Conservation (phyloP, 495 filamentous ascomycete species). For the Penicillium macrosclerotiorum region DNA sequence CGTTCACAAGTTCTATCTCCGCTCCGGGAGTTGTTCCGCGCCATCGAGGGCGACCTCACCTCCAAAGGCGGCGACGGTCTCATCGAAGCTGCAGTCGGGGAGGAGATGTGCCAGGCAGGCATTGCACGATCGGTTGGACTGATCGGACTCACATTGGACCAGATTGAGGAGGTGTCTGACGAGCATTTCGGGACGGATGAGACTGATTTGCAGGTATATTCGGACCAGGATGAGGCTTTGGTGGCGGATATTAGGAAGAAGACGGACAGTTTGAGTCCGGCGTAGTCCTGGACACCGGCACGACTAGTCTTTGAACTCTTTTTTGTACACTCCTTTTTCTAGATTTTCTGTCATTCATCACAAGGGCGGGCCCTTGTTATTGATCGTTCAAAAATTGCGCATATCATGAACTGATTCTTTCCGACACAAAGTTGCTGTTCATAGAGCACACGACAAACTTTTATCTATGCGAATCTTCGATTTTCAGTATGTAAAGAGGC, state of each 20-base stretch:
- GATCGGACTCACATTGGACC: slow-evolving; percentile 33
- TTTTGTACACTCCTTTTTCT: too few species aligned
- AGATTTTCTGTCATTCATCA: too few species aligned
- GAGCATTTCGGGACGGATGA: slow-evolving; percentile 36
- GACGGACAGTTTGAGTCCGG: slow-evolving; percentile 12
- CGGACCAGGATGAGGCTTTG: slow-evolving; percentile 29
- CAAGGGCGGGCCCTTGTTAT: too few species aligned
- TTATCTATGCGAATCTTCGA: too few species aligned
- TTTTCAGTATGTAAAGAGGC: too few species aligned
- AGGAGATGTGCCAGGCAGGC: slow-evolving; percentile 37
- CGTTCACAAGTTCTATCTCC: slow-evolving; percentile 36
- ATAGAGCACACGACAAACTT: too few species aligned
- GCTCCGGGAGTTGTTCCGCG: slow-evolving; percentile 30
- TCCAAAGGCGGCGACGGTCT: slow-evolving; percentile 40
- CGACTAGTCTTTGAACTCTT: background rate
- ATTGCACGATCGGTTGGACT: slow-evolving; percentile 40
- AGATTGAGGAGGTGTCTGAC: slow-evolving; percentile 35
- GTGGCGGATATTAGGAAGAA: slow-evolving; percentile 30
- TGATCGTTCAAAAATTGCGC: too few species aligned
- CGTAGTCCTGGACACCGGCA: slow-evolving; percentile 2
- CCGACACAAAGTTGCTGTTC: too few species aligned
- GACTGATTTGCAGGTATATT: slow-evolving; percentile 29
- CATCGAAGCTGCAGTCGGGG: slow-evolving; percentile 39
- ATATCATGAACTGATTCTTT: too few species aligned
- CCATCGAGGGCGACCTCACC: slow-evolving; percentile 35